These are phyloP conservation scores for Diaporthe capsici DNA, from an alignment of 2,329 filamentous ascomycete species.

Conservation along the genomic window DNA sequence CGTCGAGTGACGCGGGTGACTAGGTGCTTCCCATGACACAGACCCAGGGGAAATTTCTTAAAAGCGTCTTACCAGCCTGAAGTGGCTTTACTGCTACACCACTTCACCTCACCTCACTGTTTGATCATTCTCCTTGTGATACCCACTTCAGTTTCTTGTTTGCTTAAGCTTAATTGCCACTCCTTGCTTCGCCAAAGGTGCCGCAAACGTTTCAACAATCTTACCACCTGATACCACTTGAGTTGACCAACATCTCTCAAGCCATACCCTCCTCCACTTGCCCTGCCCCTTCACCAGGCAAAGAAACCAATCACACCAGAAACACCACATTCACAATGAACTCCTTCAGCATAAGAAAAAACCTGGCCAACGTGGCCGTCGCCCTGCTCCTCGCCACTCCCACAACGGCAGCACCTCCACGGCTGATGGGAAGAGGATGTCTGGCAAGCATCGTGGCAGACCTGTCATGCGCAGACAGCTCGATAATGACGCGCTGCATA, in stretches of 20 bases:
- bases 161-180: constrained; percentile 7
- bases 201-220: background rate
- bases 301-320: background rate
- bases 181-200: constrained; percentile 10
- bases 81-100: background rate
- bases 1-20: constrained; percentile 5
- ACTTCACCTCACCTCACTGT: background rate
- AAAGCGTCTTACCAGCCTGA: constrained; percentile 16
- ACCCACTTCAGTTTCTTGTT: constrained; percentile 25
- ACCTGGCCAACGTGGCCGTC: background rate
- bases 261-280: background rate
- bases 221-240: background rate
- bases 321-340: constrained; percentile 1
- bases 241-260: background rate
- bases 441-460: background rate
- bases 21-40: background rate
- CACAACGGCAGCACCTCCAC: background rate
- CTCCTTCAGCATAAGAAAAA: constrained; percentile 13
- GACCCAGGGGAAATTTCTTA: background rate
- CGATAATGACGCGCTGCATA: constrained; percentile 1
- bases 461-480: constrained; percentile 1
- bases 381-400: constrained; percentile 6
- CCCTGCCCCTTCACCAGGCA: no score
- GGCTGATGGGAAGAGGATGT: background rate
- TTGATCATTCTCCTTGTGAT: constrained; percentile 22